phyloP scores from a whole-genome alignment of 345 rosid genomes.

The Citrus maxima region DNA sequence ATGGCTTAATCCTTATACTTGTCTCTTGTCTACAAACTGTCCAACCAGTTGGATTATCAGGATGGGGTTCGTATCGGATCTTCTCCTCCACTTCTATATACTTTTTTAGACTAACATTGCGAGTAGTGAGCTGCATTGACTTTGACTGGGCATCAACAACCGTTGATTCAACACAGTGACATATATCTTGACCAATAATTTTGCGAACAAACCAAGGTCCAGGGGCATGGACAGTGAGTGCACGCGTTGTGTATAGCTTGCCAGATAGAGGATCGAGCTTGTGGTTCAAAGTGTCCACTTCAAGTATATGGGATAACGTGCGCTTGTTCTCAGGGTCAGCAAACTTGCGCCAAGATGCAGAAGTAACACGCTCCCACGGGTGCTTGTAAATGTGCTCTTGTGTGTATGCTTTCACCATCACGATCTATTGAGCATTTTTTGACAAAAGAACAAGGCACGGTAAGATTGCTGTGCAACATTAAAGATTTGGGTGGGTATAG shows the following conservation, averaged over 20 bases:
- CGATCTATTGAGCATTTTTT: not conserved
- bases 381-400: conserved; percentile 95
- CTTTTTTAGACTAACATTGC: conserved; percentile 86
- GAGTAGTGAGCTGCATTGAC: conserved; percentile 86
- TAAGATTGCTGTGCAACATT: not conserved
- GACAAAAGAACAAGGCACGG: conserved; percentile 7
- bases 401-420: conserved; percentile 71
- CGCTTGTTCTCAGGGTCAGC: conserved; percentile 91
- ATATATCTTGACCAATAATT: conserved; percentile 87
- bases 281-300: conserved; percentile 77
- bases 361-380: conserved; percentile 97
- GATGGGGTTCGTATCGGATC: conserved; percentile 82
- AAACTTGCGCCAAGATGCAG: conserved; percentile 98
- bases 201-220: conserved; percentile 92
- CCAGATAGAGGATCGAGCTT: conserved; percentile 63
- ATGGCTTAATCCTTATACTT: conserved; percentile 80
- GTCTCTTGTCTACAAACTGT: conserved; percentile 89
- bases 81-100: conserved; percentile 91
- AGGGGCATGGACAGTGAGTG: conserved; percentile 78
- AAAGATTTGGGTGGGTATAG: not conserved
- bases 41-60: conserved; percentile 74
- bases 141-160: conserved; percentile 71
- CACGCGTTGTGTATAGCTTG: conserved; percentile 86
- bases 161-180: conserved; percentile 89
- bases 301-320: conserved; percentile 70